A percentile compares a stretch with the other conserved stretches of the same genome.
Conservation (phyloP, 2,329 filamentous ascomycete species). For the Tolypocladium pustulatum region DNA sequence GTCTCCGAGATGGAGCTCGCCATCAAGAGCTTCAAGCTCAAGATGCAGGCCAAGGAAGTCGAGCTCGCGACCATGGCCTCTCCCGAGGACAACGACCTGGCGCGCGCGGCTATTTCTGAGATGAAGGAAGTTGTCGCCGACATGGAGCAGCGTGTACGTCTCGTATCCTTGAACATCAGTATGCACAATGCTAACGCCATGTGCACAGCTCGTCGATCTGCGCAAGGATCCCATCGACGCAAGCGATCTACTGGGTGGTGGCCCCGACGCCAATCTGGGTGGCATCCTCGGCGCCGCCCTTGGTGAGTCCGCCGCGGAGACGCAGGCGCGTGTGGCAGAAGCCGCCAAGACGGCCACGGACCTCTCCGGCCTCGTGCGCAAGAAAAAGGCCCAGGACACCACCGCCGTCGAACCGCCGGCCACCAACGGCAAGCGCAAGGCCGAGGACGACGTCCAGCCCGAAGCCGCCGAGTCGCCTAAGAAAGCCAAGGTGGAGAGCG, state of each 20-base stretch:
- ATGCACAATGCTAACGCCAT: background rate
- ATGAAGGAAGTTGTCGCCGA: slow-evolving; percentile 70
- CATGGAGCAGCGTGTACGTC: slow-evolving; percentile 62
- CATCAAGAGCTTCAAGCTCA: slow-evolving; percentile 60
- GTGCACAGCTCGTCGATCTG: slow-evolving; percentile 52
- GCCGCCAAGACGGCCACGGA: slow-evolving; percentile 67
- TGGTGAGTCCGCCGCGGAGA: slow-evolving; percentile 50
- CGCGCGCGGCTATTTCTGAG: slow-evolving; percentile 53
- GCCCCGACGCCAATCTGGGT: slow-evolving; percentile 29
- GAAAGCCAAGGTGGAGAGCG: slow-evolving; percentile 25
- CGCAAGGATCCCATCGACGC: slow-evolving; percentile 44
- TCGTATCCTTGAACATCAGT: background rate
- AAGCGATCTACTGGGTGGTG: slow-evolving; percentile 24
- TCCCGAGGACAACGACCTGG: slow-evolving; percentile 56
- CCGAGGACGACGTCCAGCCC: slow-evolving; percentile 15
- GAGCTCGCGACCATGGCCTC: slow-evolving; percentile 52
- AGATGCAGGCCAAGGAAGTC: slow-evolving; percentile 59
- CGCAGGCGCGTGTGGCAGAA: slow-evolving; percentile 56
- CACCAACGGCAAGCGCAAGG: slow-evolving; percentile 29
- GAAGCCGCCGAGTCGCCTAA: slow-evolving; percentile 19
- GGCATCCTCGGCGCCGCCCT: slow-evolving; percentile 55
- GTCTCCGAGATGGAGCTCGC: slow-evolving; percentile 62
- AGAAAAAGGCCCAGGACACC: slow-evolving; percentile 44
- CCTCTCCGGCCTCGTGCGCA: slow-evolving; percentile 63
- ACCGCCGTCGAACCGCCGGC: slow-evolving; percentile 8